A percentile compares a stretch with the other conserved stretches of the same genome.
Evolutionary conservation across 768 basidiomycete genomes (phyloP).

Genomic region (Boletellus sp.): DNA sequence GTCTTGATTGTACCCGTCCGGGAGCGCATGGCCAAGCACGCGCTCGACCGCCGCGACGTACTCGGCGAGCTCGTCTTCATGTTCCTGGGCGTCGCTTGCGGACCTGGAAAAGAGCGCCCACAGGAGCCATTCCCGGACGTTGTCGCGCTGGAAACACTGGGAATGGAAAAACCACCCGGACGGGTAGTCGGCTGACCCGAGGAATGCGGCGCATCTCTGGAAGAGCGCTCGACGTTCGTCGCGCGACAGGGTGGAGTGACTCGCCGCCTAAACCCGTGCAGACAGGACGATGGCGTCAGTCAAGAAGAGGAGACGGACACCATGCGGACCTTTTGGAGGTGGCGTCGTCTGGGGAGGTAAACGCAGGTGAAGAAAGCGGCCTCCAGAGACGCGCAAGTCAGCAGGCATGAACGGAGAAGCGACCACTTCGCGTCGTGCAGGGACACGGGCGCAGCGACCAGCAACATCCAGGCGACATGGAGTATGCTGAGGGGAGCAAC

Average conservation of each 20-base stretch:
- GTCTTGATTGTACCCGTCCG: conserved; percentile 36
- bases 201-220: conserved; percentile 37
- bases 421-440: neutral
- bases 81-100: conserved; percentile 32
- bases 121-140: conserved; percentile 58
- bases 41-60: conserved; percentile 44
- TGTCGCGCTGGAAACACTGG: conserved; percentile 38
- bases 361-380: conserved; percentile 46
- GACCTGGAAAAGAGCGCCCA: conserved; percentile 58
- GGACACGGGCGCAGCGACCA: neutral
- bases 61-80: conserved; percentile 48
- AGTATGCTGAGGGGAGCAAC: conserved; percentile 48
- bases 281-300: neutral
- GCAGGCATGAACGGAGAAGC: conserved; percentile 14
- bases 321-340: conserved; percentile 43
- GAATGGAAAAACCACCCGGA: conserved; percentile 53
- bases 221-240: conserved; percentile 47
- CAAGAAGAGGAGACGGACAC: neutral
- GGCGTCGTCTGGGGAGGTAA: conserved; percentile 44
- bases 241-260: conserved; percentile 37
- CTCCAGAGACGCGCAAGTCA: conserved; percentile 40
- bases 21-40: conserved; percentile 38
- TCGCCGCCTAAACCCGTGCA: conserved; percentile 27
- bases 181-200: conserved; percentile 26
- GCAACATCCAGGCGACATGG: conserved; percentile 29